phyloP scores from a whole-genome alignment of 2,329 filamentous ascomycete species.

The Aquanectria penicillioides region DNA sequence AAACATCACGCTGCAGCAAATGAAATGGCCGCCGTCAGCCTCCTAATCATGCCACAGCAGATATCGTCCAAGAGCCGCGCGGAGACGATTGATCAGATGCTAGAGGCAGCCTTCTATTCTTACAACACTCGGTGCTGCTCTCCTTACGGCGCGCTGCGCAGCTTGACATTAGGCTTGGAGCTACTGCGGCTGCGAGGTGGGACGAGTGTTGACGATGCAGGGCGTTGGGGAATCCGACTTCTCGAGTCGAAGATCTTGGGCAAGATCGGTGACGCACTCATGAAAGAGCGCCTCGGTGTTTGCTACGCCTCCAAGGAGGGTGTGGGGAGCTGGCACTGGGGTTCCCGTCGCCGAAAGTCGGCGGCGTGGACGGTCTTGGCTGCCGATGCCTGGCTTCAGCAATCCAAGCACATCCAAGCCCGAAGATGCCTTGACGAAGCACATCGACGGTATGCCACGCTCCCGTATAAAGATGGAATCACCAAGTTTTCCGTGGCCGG shows the following conservation, averaged over 20 bases:
- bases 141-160: slow-evolving; percentile 83
- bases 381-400: slow-evolving; percentile 83
- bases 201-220: slow-evolving; percentile 84
- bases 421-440: slow-evolving; percentile 81
- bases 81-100: slow-evolving; percentile 85
- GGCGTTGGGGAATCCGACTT: slow-evolving; percentile 82
- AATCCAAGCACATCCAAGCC: slow-evolving; percentile 81
- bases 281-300: slow-evolving; percentile 86
- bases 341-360: slow-evolving; percentile 81
- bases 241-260: slow-evolving; percentile 83
- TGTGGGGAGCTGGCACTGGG: slow-evolving; percentile 72
- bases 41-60: slow-evolving; percentile 79
- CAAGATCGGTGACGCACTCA: slow-evolving; percentile 78
- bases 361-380: slow-evolving; percentile 89
- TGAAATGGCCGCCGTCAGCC: slow-evolving; percentile 91
- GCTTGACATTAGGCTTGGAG: slow-evolving; percentile 80
- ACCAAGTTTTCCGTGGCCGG: slow-evolving; percentile 61
- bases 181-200: slow-evolving; percentile 84
- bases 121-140: slow-evolving; percentile 87
- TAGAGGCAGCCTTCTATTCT: slow-evolving; percentile 91
- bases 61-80: slow-evolving; percentile 79
- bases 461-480: slow-evolving; percentile 62
- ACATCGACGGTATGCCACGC: slow-evolving; percentile 60
- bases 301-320: slow-evolving; percentile 83
- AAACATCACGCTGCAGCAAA: slow-evolving; percentile 92